Evolutionary conservation across 164 flowering plant genomes (phyloP), one percentile per base, ranked within the genome.

Genomic region (Dillenia suffruticosa): DNA sequence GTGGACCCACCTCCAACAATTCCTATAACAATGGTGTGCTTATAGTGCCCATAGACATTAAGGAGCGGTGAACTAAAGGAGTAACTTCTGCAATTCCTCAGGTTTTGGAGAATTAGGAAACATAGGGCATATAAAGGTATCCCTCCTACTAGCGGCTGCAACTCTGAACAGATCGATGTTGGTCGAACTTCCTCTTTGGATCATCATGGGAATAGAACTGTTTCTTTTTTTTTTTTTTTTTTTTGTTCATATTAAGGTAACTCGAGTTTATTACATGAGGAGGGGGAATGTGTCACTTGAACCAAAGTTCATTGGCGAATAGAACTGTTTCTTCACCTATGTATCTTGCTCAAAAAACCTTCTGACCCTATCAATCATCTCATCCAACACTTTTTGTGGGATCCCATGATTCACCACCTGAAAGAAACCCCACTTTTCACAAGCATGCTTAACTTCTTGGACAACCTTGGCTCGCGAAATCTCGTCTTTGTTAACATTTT

Each of bases 321-420:
- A 74, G 16, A 2, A 63, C 47, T 40, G 56, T 16, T 46, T 12
- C 65, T 74, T 74, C 13, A 47, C 62, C 49, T 74, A 68, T 9
- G 2, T 9, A 0, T 48, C 44, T 9, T 26, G 68, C 65, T 69
- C 73, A 51, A 61, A 57, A 44, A 73, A 73, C 9, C 54, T 26
- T 24, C 59, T 59, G 7, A 40, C 55, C 44, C 49, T 73, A 17
- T 46, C 43, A 14, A 58, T 1, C 65, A 63, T 69, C 19, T 45
- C 53, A 49, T 68, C 64, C 48, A 68, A 7, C 9, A 68, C 59
- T 8, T 15, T 16, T 17, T 0, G 0, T 11, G 64, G 45, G 4
- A 72, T 17, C 13, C 72, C 76, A 45, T 71, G 74, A 51, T 68
- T 68, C 47, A 68, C 60, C 49, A 72, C 60, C 59, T 68, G 76